Evolutionary conservation across 2,329 filamentous ascomycete species (phyloP), one percentile per base, ranked within the genome.

Genomic region (Pleomassaria siparia): DNA sequence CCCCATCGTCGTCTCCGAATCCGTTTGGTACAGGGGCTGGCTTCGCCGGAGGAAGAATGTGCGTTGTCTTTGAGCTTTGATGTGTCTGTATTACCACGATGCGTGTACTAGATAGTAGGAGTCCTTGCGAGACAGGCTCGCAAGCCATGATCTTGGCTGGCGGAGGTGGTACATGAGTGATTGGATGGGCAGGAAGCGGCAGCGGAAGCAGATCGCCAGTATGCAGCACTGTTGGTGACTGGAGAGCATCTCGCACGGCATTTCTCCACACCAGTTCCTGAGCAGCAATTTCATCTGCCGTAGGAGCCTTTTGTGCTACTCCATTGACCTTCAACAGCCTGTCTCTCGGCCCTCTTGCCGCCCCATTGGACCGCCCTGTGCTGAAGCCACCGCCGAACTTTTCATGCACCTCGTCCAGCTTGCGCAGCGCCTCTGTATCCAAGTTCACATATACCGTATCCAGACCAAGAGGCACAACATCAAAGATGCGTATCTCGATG

Each of bases 71-170:
- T 85, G 63, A 67, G 77, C 66, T 55, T 35, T 62, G 65, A 48
- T 82, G 80, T 76, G 78, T 57, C 78, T 81, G 80, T 40, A 88
- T 85, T 18, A 97, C 78, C 20, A 99, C 85, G 47, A 99, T 89
- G 61, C 88, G 91, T 13, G 91, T 99, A 11, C 76, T 80, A 0
- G 89, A 80, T 8, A 85, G 80, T 39, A 99, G 69, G 4, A 94
- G 71, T 8, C 94, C 94, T 71, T 99, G 94, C 5, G 89, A 84
- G 13, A 97, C 91, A 8, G 94, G 94, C 68, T 99, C 94, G 67
- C 91, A 97, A n/a, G 95, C 83, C 40, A 89, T 85, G 51, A 97
- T 88, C 72, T 87, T 91, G 33, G 89, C 94, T 0, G 91, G 90
- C 33, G 89, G 89, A 12, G 90, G 83, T 20, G 89, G 84, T 15